phyloP scores from a whole-genome alignment of 805 yeast species.

The Spathaspora passalidarum region DNA sequence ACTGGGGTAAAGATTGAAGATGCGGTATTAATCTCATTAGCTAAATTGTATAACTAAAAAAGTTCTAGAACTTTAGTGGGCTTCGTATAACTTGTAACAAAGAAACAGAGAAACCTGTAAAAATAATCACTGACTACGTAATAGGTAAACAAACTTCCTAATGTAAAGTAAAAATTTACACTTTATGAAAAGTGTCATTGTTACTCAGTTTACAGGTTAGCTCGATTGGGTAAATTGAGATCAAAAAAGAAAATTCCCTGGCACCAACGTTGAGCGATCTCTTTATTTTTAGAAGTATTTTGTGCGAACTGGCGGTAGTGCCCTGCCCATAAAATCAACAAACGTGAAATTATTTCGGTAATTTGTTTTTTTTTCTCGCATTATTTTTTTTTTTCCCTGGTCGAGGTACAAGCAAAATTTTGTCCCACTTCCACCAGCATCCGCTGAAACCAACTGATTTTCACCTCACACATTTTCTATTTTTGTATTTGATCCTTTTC shows the following conservation, averaged over 20 bases:
- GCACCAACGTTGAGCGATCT: neutral
- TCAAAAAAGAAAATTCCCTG: neutral
- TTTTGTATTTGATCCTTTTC: neutral
- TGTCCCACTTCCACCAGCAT: neutral
- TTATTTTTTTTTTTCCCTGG: slow-evolving; percentile 4
- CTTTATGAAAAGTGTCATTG: no score
- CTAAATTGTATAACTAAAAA: slow-evolving; percentile 20
- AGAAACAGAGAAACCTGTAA: neutral
- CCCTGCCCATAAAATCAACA: neutral
- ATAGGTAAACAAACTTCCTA: neutral
- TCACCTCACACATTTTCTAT: neutral
- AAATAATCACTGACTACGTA: neutral
- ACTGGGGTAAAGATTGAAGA: slow-evolving; percentile 66
- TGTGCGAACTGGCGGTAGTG: slow-evolving; percentile 2
- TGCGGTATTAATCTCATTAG: slow-evolving; percentile 56
- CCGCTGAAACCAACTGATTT: neutral
- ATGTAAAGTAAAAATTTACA: no score
- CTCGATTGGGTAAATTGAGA: neutral
- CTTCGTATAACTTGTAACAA: neutral
- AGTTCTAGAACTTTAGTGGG: neutral
- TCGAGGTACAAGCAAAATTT: neutral
- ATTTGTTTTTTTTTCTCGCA: neutral
- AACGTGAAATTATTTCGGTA: neutral
- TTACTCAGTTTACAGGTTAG: neutral
- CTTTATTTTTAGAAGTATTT: neutral